Base-by-base conservation (phyloP, 805 yeast genomes). In the Candida silvatica region DNA sequence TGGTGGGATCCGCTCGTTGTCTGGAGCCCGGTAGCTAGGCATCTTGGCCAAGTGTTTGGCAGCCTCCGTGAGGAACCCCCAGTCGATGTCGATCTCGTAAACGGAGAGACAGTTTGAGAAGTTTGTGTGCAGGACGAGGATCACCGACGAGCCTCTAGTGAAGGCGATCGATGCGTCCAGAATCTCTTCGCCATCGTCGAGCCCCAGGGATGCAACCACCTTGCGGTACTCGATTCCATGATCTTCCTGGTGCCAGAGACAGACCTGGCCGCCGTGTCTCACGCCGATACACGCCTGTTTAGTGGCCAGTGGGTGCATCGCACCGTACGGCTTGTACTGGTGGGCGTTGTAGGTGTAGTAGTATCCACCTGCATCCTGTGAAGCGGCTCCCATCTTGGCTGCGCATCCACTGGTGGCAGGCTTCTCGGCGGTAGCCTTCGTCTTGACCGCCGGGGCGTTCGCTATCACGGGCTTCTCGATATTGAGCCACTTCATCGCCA, bases 201-300 rank as follows among this genome's bases (percentile, higher is more conserved):
- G 43, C 8, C 47, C 49, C 19, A 57, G 34, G 7, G 28, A 35
- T 2, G 49, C 31, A 4, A 60, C 38, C 2, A 59, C 41, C 41
- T 66, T 67, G 40, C 62, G 62, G 47, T 74, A 79, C 39, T 77
- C 83, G 16, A 75, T 65, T 31, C 73, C 69, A 44, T 71, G 77
- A 40, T 71, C 77, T 15, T 77, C 74, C 50, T 79, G 90, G 48
- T 71, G 79, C 62, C 77, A 76, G 20, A 80, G 53, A 17, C 67
- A 60, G 27, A 78, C 55, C 37, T 65, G 62, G 2, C 92, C 94
- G 43, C 75, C 72, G 37, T 68, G 64, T 29, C 90, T 64, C 27
- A 83, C 59, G 1, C 75, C 76, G 17, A 83, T 56, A 46, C 86
- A 75, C 2, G 88, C 92, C 38, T 80, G 80, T 43, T 79, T 80